Evolutionary conservation across 1,139 yeast species (phyloP).

Genomic region (Taiozyma sp.): DNA sequence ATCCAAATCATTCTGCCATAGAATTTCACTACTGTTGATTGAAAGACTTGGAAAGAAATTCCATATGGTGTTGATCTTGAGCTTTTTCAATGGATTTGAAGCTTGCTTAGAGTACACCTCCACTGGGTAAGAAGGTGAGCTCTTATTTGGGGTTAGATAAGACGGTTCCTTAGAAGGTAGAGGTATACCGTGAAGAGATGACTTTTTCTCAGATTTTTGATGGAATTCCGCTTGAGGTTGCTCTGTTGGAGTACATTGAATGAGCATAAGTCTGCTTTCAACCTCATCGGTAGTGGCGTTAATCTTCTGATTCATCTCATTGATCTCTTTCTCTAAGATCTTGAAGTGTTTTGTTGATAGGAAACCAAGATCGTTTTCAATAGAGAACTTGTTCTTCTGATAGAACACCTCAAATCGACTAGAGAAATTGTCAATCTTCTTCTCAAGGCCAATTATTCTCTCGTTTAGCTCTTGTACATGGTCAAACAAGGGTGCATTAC

Average conservation of each 20-base stretch:
- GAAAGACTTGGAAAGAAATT: not conserved
- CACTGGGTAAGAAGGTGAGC: slow-evolving; percentile 4
- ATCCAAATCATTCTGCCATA: not conserved
- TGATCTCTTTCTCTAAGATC: slow-evolving; percentile 17
- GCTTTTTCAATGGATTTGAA: not conserved
- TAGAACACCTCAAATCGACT: slow-evolving; percentile 11
- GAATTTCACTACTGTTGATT: no score
- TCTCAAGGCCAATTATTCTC: slow-evolving; percentile 1
- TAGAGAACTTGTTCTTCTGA: slow-evolving; percentile 8
- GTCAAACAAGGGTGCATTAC: not conserved
- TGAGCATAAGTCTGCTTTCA: slow-evolving; percentile 2
- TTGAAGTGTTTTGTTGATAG: slow-evolving; percentile 14
- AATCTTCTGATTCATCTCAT: slow-evolving; percentile 8
- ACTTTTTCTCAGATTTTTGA: not conserved
- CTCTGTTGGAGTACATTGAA: not conserved
- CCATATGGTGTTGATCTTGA: not conserved
- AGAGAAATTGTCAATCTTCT: slow-evolving; percentile 2
- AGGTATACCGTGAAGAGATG: slow-evolving; percentile 17
- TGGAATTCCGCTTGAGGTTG: not conserved
- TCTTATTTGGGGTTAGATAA: not conserved
- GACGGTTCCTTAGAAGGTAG: slow-evolving; percentile 8
- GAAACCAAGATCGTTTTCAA: slow-evolving; percentile 9
- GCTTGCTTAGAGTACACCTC: not conserved
- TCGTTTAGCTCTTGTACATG: not conserved
- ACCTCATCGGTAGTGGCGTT: slow-evolving; percentile 4